Conservation (phyloP, 2,329 filamentous ascomycete species). For the Didymella keratinophila region DNA sequence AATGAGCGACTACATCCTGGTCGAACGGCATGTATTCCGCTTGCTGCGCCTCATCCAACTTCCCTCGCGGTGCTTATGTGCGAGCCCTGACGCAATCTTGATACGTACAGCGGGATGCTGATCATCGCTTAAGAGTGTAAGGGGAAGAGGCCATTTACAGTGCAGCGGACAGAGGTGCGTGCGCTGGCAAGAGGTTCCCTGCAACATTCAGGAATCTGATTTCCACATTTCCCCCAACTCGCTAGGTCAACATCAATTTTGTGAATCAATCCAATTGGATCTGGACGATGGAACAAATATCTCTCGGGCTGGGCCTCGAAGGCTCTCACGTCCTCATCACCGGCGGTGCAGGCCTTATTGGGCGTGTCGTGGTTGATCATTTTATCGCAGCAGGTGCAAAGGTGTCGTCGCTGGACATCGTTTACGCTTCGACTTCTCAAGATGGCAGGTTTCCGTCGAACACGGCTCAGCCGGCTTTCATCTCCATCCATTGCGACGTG, state of each 20-base stretch:
- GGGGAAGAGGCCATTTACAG: not conserved
- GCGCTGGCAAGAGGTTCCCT: conserved; percentile 3
- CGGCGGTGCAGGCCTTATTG: conserved; percentile 54
- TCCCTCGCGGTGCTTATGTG: not conserved
- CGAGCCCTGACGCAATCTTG: not conserved
- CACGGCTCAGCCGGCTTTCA: conserved; percentile 6
- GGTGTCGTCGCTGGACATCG: conserved; percentile 52
- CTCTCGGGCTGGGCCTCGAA: conserved; percentile 48
- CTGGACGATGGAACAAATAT: conserved; percentile 15
- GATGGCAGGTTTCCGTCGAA: conserved; percentile 4
- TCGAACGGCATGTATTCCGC: not conserved
- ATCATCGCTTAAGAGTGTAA: conserved; percentile 6
- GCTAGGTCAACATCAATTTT: conserved; percentile 2
- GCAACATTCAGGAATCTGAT: conserved; percentile 10
- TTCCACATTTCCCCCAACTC: conserved; percentile 12
- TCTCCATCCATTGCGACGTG: conserved; percentile 46
- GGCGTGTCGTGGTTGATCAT: conserved; percentile 49
- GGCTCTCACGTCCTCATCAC: conserved; percentile 53
- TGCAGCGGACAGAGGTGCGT: conserved; percentile 8
- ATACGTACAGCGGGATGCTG: not conserved
- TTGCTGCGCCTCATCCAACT: not conserved
- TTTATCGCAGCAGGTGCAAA: conserved; percentile 55
- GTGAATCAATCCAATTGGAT: not conserved
- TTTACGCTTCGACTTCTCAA: conserved; percentile 14
- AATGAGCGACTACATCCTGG: not conserved